Percentiles rank a stretch among this genome's conserved stretches.
These are phyloP conservation scores for Hanseniaspora sp. DNA, from an alignment of 1,139 yeast species.

Conservation along the genomic window DNA sequence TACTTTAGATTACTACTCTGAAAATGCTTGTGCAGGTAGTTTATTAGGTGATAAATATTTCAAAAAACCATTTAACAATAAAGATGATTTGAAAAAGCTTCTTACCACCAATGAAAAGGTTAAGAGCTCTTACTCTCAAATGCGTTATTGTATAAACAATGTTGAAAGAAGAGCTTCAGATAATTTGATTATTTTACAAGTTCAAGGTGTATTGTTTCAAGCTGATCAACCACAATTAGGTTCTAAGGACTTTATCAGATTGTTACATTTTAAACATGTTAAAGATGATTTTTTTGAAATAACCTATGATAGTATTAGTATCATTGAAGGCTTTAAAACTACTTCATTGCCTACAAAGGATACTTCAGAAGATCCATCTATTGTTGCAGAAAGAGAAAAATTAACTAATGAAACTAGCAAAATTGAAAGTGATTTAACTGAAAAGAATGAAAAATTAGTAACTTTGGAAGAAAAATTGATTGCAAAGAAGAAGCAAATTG, in stretches of 20 bases:
- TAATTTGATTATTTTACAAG: background rate
- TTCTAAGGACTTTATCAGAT: conserved; percentile 4
- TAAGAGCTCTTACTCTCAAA: background rate
- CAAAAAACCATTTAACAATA: background rate
- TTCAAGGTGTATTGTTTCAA: conserved; percentile 3
- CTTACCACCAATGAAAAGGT: background rate
- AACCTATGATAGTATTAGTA: conserved; percentile 16
- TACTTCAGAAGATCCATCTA: conserved; percentile 1
- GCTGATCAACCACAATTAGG: background rate
- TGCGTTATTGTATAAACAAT: background rate
- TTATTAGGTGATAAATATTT: background rate
- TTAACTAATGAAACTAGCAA: background rate
- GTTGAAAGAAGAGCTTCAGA: background rate
- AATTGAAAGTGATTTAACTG: conserved; percentile 1
- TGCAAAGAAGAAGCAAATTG: conserved; percentile 14
- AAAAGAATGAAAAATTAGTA: background rate
- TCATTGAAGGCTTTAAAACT: conserved; percentile 4
- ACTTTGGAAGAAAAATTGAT: conserved; percentile 17
- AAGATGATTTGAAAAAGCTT: background rate
- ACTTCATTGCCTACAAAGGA: conserved; percentile 3
- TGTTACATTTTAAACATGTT: conserved; percentile 5
- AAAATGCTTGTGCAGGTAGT: background rate
- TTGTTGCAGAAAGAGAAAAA: conserved; percentile 19
- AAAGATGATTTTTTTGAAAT: conserved; percentile 4
- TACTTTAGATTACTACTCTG: background rate